Base-by-base conservation (phyloP, 768 basidiomycete genomes). In the Pisolithus tinctorius region DNA sequence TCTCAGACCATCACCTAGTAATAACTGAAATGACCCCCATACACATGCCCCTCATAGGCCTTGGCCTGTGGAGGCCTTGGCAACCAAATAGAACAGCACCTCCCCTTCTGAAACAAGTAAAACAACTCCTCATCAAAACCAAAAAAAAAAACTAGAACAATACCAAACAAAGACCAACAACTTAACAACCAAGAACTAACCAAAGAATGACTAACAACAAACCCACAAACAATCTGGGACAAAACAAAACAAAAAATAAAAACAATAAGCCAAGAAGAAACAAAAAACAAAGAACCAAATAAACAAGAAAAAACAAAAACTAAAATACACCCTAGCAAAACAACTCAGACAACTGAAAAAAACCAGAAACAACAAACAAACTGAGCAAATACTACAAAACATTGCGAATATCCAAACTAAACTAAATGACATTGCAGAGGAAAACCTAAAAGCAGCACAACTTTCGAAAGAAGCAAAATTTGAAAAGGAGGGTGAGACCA, bases 1-100 rank as follows among this genome's bases (percentile, higher is more conserved):
- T 46, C 0, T 20, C 55, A 0, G 56, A 60, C 45, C 55, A 61
- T 9, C 20, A 48, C 0, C 45, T 61, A 48, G 50, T 58, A 0
- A 37, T 45, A 2, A 13, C 43, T 8, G 4, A 20, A 16, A 7
- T 34, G 1, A 17, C 14, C 1, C 39, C 39, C 8, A n/a, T 9
- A n/a, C 4, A 4, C 6, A 17, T 7, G 4, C 10, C 39, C 11
- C 1, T 6, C 16, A 17, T 4, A 6, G 39, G 39, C 5, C 1
- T 14, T 3, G 39, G 39, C 4, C 2, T 40, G 1, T 40, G 23
- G 39, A n/a, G 39, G 20, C 20, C n/a, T 20, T 20, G 20, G 20
- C 20, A 20, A n/a, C 39, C 16, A 9, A 40, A 40, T 16, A 23
- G 39, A 40, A 23, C 5, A 40, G 16, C 9, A 40, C 39, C 9